Base-by-base conservation (phyloP, 257 asterid species). In the Thymus mandschuricus region DNA sequence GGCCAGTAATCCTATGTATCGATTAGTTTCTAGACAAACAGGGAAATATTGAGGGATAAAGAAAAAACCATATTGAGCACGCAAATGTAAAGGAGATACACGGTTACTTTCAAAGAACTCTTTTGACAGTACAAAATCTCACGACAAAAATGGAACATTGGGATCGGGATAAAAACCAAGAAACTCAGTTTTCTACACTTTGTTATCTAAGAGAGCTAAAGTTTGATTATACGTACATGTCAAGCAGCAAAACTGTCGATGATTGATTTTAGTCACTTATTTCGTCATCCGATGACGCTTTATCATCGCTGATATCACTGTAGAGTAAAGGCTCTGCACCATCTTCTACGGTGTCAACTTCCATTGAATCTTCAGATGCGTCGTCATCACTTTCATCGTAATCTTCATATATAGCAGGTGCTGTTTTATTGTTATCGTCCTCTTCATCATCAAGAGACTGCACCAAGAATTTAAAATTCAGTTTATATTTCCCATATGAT, bases 291-390 rank as follows among this genome's bases (percentile, higher is more conserved):
- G 21, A 21, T 21, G 21, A 21, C 21, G 65, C 75, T 70, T 82
- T 89, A 5, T 60, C 76, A 66, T 82, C 90, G 70, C 92, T 87
- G 52, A 84, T 33, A 56, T 83, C 91, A 28, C 84, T 76, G 34
- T 79, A 76, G 38, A 41, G 76, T 60, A 71, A 75, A 64, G 91
- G 82, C 71, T 73, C 86, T 64, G 72, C 71, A 28, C 64, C 84
- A 64, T 80, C 92, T 60, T 84, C 81, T 57, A 75, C 84, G 12
- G 78, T 59, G 63, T 83, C 95, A 1, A 85, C 85, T 56, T 90
- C 98, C 96, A 92, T 86, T 40, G 88, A 80, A 71, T 82, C 93
- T 58, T 68, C 85, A 38, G 89, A 83, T 51, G 83, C 88, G 46
- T 78, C 93, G 3, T 80, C 87, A 1, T 84, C 94, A 51, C 86